Percentiles rank a stretch among this genome's conserved stretches.
Conservation (phyloP, 345 rosid species). For the Aquilaria yunnanensis region DNA sequence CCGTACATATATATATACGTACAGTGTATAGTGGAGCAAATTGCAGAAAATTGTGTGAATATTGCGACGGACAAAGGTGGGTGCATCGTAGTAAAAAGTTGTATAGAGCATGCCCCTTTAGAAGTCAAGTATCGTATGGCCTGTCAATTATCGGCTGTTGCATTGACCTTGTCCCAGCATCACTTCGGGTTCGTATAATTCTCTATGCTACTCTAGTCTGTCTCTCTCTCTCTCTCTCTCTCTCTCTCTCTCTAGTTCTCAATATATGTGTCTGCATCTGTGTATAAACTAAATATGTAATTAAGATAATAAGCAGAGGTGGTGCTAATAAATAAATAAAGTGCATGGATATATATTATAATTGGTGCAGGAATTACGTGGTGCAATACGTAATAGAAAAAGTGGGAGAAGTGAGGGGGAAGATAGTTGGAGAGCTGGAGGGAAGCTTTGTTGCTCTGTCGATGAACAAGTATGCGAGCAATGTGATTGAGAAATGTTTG, state of each 20-base stretch:
- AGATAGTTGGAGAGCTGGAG: conserved; percentile 17
- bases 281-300: no score
- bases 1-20: not conserved
- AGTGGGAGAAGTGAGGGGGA: conserved; percentile 1
- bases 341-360: not conserved
- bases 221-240: no score
- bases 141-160: conserved; percentile 16
- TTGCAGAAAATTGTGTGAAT: conserved; percentile 19
- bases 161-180: conserved; percentile 25
- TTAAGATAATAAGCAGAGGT: not conserved
- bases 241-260: no score
- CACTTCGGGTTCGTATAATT: conserved; percentile 30
- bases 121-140: conserved; percentile 20
- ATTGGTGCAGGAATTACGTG: conserved; percentile 35
- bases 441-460: conserved; percentile 30
- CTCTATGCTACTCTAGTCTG: not conserved
- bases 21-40: conserved; percentile 25
- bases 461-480: conserved; percentile 29
- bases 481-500: conserved; percentile 52
- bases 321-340: no score
- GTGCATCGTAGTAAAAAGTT: conserved; percentile 32
- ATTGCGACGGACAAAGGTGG: conserved; percentile 37
- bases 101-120: conserved; percentile 12
- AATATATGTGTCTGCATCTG: not conserved
- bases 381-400: conserved; percentile 31